Evolutionary conservation across 1,139 yeast species (phyloP).

Genomic region (Petasospora rhodanensis): DNA sequence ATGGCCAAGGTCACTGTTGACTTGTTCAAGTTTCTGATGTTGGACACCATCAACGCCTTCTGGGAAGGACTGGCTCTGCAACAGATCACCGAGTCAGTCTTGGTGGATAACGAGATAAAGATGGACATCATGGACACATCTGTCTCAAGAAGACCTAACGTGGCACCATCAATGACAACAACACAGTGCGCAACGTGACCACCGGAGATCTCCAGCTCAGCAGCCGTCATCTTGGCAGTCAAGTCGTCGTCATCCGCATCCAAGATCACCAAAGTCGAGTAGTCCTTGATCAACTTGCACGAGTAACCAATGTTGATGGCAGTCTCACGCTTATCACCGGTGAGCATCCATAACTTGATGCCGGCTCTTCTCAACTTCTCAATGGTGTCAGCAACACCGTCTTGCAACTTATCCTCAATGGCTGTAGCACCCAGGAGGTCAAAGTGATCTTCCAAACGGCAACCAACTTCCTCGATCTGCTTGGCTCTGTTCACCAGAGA

Average conservation of each 20-base stretch:
- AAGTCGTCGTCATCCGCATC: slow-evolving; percentile 56
- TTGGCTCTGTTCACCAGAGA: slow-evolving; percentile 63
- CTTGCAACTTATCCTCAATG: slow-evolving; percentile 93
- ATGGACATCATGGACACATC: slow-evolving; percentile 68
- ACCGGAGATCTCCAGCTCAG: slow-evolving; percentile 40
- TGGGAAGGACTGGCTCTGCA: slow-evolving; percentile 98
- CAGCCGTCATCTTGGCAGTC: slow-evolving; percentile 37
- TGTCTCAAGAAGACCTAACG: slow-evolving; percentile 65
- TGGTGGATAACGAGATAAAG: slow-evolving; percentile 78
- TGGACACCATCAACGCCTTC: slow-evolving; percentile 82
- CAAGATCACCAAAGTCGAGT: slow-evolving; percentile 79
- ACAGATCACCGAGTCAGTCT: slow-evolving; percentile 86
- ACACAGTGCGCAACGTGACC: slow-evolving; percentile 91
- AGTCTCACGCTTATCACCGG: slow-evolving; percentile 97
- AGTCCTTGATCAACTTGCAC: slow-evolving; percentile 88
- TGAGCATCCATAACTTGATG: slow-evolving; percentile 94
- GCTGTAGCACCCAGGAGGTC: slow-evolving; percentile 90
- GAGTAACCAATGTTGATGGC: slow-evolving; percentile 97
- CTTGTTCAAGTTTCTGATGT: slow-evolving; percentile 63
- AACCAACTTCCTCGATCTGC: slow-evolving; percentile 71
- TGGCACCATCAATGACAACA: slow-evolving; percentile 87
- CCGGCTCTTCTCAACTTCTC: slow-evolving; percentile 92
- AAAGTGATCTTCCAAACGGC: slow-evolving; percentile 58
- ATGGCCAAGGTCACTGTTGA: slow-evolving; percentile 83
- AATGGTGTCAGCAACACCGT: slow-evolving; percentile 92